Percentiles rank a stretch among this genome's conserved stretches.
Conservation (phyloP, 2,329 filamentous ascomycete species). For the Aspergillus sp. region DNA sequence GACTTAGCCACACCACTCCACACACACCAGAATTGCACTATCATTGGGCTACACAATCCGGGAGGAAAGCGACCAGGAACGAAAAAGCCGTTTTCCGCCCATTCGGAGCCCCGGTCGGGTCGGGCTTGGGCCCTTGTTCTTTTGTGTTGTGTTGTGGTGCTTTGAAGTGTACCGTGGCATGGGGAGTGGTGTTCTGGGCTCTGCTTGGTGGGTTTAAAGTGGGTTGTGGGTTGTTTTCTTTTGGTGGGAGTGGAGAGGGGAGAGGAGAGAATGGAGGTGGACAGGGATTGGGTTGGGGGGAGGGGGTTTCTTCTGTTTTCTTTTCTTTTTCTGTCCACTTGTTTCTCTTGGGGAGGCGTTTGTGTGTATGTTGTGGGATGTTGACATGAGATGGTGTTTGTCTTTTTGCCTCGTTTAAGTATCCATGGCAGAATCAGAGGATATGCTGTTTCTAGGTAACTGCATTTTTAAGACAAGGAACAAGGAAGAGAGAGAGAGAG, state of each 20-base stretch:
- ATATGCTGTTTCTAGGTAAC: neutral
- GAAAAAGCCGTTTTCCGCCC: no score
- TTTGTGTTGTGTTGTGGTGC: no score
- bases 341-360: no score
- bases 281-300: no score
- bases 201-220: neutral
- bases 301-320: no score
- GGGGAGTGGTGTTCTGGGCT: neutral
- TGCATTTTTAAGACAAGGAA: neutral
- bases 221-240: neutral
- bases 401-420: neutral
- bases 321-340: no score
- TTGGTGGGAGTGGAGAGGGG: neutral
- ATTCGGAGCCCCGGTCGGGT: no score
- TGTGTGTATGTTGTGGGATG: neutral
- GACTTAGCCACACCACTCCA: no score
- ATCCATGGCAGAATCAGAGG: neutral
- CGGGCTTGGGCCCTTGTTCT: no score
- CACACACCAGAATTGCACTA: no score
- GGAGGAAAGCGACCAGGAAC: no score
- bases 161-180: neutral
- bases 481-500: neutral
- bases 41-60: no score
- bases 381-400: neutral
- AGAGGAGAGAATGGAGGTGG: neutral